Evolutionary conservation across 2,329 filamentous ascomycete species (phyloP), one percentile per base, ranked within the genome.

Genomic region (Fusarium austroafricanum): DNA sequence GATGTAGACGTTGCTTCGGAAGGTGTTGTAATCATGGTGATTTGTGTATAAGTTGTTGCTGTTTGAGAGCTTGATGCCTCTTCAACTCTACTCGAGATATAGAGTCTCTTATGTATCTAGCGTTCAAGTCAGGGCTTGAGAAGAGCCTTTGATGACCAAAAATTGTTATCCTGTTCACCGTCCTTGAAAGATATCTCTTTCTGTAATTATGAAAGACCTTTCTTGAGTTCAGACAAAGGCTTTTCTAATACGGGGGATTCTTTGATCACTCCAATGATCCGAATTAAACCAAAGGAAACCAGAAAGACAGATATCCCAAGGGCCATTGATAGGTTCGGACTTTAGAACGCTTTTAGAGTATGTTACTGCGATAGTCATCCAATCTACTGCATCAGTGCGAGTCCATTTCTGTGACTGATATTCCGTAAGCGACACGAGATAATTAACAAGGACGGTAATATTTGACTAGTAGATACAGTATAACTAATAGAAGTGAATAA

Each of bases 11-110:
- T 60, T 17, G 26, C 7, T 35, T 33, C 42, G 5, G 52, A 58
- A 43, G 37, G 40, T 50, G 39, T 52, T 17, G 15, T 29, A 45
- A 37, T 29, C 65, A 68, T 69, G 15, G 11, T 53, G 14, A 26
- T 20, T 28, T 35, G 31, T 20, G 28, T 47, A 15, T 23, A 11
- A 45, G 11, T 14, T 61, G 12, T 42, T 46, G 29, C 6, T 55
- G 15, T 10, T 56, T 47, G 33, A 7, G 11, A 21, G 28, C 4
- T 26, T 33, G 8, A 10, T 26, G n/a, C 56, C 51, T 10, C 3
- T 17, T 8, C 4, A 10, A 23, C 12, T n/a, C 20, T 15, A 17
- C 23, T 10, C 12, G 31, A 6, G 4, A 49, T 40, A 14, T 28
- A 14, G 12, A 15, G 18, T 10, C 29, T 29, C n/a, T 68, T 68